Conservation (phyloP, 163 green algal genomes). For the Chloroidium sp. region DNA sequence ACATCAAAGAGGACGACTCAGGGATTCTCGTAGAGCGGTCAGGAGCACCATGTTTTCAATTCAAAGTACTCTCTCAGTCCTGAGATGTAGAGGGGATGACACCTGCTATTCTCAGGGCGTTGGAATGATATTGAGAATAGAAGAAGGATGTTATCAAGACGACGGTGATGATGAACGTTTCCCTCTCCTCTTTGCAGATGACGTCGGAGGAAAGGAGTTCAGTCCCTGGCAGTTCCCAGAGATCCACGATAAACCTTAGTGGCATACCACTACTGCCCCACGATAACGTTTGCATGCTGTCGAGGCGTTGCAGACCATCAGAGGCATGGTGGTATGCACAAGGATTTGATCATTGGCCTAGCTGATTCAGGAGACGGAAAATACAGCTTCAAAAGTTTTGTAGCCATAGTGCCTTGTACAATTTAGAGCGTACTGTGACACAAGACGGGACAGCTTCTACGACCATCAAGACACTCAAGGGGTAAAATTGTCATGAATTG, state of each 20-base stretch:
- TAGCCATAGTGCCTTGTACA: not conserved
- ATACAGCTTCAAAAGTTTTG: not conserved
- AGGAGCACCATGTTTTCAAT: no score
- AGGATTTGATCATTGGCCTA: no score
- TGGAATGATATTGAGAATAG: not conserved
- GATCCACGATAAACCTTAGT: slow-evolving; percentile 13
- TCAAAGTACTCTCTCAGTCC: not conserved
- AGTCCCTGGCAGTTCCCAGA: slow-evolving; percentile 65
- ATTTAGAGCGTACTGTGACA: not conserved
- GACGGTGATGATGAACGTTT: not conserved
- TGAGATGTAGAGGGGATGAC: not conserved
- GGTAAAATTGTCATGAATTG: no score
- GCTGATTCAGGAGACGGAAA: no score
- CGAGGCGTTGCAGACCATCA: no score
- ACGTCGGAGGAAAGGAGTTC: slow-evolving; percentile 62
- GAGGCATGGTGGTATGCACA: no score
- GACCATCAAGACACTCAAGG: no score
- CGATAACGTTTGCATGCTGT: no score
- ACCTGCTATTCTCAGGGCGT: not conserved
- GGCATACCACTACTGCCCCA: no score
- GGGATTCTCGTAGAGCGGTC: no score
- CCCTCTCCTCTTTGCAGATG: slow-evolving; percentile 6
- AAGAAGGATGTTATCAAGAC: not conserved
- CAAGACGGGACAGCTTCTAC: no score
- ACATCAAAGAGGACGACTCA: no score